A percentile compares a stretch with the other conserved stretches of the same genome.
These are phyloP conservation scores for Mucor piriformis DNA, from an alignment of 371 early-diverging fungal species.

Conservation along the genomic window DNA sequence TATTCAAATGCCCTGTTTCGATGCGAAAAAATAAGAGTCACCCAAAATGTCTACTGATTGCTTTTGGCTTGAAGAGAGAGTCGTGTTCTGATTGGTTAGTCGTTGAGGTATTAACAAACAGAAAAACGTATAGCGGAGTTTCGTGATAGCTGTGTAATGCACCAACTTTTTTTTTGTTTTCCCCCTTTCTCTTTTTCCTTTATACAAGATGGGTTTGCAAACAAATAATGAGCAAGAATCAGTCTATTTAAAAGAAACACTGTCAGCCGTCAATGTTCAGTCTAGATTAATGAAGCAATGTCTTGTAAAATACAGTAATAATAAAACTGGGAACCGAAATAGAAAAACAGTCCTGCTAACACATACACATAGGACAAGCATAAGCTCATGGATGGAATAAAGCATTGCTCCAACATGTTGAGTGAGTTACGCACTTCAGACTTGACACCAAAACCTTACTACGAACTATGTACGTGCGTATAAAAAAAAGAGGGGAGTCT, in stretches of 20 bases:
- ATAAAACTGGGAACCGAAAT: background rate
- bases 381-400: constrained; percentile 93
- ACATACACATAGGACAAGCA: constrained; percentile 67
- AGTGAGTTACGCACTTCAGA: constrained; percentile 91
- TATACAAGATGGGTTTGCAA: background rate
- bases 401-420: constrained; percentile 95
- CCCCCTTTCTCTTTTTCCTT: background rate
- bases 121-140: too few relatives aligned
- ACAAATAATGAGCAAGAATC: constrained; percentile 69
- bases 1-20: too few relatives aligned
- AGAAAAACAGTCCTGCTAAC: background rate
- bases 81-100: too few relatives aligned
- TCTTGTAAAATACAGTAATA: constrained; percentile 62
- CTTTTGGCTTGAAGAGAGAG: too few relatives aligned
- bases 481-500: background rate
- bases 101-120: too few relatives aligned
- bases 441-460: constrained; percentile 94
- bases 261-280: constrained; percentile 86
- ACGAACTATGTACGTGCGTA: constrained; percentile 83
- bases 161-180: background rate
- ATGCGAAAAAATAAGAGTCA: too few relatives aligned
- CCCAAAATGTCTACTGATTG: too few relatives aligned
- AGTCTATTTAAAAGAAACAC: constrained; percentile 83
- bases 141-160: too few relatives aligned
- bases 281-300: constrained; percentile 88